These are phyloP conservation scores for Rugonectria rugulosa DNA, from an alignment of 2,329 filamentous ascomycete species.

Conservation along the genomic window DNA sequence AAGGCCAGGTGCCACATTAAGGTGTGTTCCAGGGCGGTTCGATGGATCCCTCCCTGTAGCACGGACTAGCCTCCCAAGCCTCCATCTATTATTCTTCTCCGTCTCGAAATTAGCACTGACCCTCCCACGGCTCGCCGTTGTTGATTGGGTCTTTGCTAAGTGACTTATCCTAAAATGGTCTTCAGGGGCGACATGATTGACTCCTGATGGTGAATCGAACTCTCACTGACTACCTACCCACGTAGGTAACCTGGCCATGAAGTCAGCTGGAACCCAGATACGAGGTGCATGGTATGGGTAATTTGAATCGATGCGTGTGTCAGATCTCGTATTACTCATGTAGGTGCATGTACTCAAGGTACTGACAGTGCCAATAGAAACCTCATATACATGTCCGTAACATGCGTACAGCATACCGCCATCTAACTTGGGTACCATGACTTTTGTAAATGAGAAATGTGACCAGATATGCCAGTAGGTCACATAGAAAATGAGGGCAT, in stretches of 20 bases:
- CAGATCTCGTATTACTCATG: background rate
- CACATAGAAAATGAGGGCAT: too few relatives aligned
- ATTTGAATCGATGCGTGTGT: background rate
- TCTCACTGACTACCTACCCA: too few relatives aligned
- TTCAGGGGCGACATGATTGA: background rate
- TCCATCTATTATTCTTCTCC: conserved; percentile 1
- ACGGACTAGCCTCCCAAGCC: conserved; percentile 12
- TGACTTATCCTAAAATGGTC: conserved; percentile 11
- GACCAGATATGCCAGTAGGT: too few relatives aligned
- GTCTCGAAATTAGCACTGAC: background rate
- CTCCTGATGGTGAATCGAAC: background rate
- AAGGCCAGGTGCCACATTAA: conserved; percentile 13
- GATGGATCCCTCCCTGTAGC: conserved; percentile 5
- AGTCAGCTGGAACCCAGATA: too few relatives aligned
- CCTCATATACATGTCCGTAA: too few relatives aligned
- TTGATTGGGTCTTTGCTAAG: conserved; percentile 29
- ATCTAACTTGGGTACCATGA: too few relatives aligned
- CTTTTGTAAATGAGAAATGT: too few relatives aligned
- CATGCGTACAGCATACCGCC: too few relatives aligned
- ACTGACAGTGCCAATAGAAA: too few relatives aligned
- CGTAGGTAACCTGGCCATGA: too few relatives aligned
- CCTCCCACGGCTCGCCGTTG: background rate
- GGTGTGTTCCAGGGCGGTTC: conserved; percentile 29
- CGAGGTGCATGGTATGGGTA: background rate
- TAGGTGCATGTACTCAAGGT: background rate